Conservation (phyloP, 2,329 filamentous ascomycete genomes). For the Aspergillus fructus region DNA sequence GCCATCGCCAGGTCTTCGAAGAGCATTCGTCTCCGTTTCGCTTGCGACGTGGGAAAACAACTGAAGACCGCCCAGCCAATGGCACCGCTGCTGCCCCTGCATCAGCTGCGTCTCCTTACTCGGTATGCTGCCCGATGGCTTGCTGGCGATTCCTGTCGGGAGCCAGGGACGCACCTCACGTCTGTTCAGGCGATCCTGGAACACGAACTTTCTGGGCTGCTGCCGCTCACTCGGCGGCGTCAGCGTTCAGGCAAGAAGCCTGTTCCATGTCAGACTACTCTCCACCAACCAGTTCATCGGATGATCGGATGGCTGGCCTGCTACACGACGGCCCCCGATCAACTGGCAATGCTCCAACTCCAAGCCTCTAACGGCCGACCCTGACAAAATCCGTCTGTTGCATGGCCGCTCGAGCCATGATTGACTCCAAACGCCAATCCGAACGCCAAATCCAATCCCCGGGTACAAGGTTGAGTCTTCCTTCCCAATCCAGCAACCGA, state of each 20-base stretch:
- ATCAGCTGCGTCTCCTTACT: slow-evolving; percentile 10
- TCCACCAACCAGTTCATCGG: slow-evolving; percentile 5
- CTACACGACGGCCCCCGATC: neutral
- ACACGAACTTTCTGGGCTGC: neutral
- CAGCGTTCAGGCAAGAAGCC: neutral
- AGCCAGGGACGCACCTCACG: neutral
- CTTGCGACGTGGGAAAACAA: neutral
- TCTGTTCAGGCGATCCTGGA: neutral
- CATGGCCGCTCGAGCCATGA: neutral
- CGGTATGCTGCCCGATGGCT: slow-evolving; percentile 9
- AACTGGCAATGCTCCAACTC: neutral
- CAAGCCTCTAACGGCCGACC: neutral
- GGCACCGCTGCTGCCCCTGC: slow-evolving; percentile 6
- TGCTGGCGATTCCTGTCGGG: slow-evolving; percentile 2
- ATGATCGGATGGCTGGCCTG: neutral
- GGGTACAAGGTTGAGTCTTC: neutral
- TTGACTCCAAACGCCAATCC: neutral
- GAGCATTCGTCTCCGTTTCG: neutral
- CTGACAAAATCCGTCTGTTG: neutral
- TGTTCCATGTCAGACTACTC: neutral
- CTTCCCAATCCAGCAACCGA: slow-evolving; percentile 1
- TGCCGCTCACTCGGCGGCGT: neutral
- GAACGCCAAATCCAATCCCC: neutral
- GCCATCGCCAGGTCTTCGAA: too few relatives aligned
- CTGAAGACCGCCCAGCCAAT: neutral